A percentile compares a stretch with the other conserved stretches of the same genome.
These are phyloP conservation scores for Fusarium sp. DNA, from an alignment of 2,329 filamentous ascomycete genomes.

Conservation along the genomic window DNA sequence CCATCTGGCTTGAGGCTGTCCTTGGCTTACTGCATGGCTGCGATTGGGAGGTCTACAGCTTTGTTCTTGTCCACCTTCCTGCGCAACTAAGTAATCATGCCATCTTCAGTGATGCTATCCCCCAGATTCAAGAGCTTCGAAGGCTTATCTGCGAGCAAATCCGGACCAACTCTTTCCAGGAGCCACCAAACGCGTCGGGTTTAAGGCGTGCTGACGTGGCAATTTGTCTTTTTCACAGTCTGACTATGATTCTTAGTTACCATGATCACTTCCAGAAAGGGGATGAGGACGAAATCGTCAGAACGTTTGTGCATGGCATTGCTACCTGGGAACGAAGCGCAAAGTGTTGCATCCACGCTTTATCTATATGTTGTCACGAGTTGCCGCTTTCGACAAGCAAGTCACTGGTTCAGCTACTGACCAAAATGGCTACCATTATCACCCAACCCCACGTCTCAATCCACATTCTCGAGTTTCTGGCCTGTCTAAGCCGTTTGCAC, in stretches of 20 bases:
- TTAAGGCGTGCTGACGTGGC: conserved; percentile 90
- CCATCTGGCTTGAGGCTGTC: conserved; percentile 83
- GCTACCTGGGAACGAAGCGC: conserved; percentile 88
- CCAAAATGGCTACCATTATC: conserved; percentile 96
- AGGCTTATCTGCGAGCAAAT: conserved; percentile 87
- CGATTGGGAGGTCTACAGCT: conserved; percentile 95
- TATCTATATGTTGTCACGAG: conserved; percentile 96
- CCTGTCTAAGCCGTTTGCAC: conserved; percentile 86
- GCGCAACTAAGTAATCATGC: conserved; percentile 92
- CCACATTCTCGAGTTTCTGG: conserved; percentile 96
- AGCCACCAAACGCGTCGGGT: conserved; percentile 84
- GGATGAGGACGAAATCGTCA: conserved; percentile 91
- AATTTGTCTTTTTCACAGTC: conserved; percentile 87
- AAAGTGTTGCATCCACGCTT: conserved; percentile 92
- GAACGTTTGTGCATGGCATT: conserved; percentile 88
- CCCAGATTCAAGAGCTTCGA: conserved; percentile 82
- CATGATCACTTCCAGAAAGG: conserved; percentile 86
- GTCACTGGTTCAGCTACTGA: conserved; percentile 86
- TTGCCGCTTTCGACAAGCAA: conserved; percentile 90
- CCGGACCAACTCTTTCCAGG: conserved; percentile 81
- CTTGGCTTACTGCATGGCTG: conserved; percentile 80
- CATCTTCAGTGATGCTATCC: conserved; percentile 81
- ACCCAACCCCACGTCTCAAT: conserved; percentile 93
- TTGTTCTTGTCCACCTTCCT: conserved; percentile 86
- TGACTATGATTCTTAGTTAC: conserved; percentile 92